Base-by-base conservation (phyloP, 2,329 filamentous ascomycete genomes). In the Tothia fuscella region DNA sequence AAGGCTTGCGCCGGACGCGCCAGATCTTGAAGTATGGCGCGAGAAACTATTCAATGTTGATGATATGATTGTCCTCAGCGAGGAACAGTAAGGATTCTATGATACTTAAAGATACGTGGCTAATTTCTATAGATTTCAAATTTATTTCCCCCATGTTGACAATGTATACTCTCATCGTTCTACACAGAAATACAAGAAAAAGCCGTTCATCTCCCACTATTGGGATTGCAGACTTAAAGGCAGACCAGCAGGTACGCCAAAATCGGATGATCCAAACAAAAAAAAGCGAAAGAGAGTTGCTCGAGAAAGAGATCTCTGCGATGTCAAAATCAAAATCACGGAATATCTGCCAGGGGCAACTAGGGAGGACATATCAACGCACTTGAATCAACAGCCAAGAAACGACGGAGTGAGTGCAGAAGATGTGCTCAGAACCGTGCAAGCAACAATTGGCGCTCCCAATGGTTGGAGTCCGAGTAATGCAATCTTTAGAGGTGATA, bases 281-380 rank as follows among this genome's bases (percentile, higher is more conserved):
- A 87, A 85, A 68, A 87, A 86, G 59, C 72, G 83, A 28, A 87
- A 85, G 60, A 76, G 83, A 20, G 76, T 72, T 26, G 79, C 79
- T n/a, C 70, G 83, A 31, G 77, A 83, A 57, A 70, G 80, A 10
- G 80, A 87, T 60, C 68, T 87, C n/a, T 89, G 83, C 56, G 82
- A 88, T 57, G 82, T 88, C 48, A 88, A 88, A 62, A 86, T 88
- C 57, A 88, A 87, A 58, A 84, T 88, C 46, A 86, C 81, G 3
- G 82, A 88, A 58, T 84, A 83, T 61, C 80, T 81, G 41, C 73
- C 79, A 7, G 73, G 71, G 28, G 63, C 56, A 16, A 56, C 59
- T 26, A 50, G 52, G 28, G 58, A 60, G 40, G 56, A 60, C 38
- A 56, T 13, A 48, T 51, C 13, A 49, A 52, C 16, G 53, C 54